Conservation (phyloP, 2,329 filamentous ascomycete species). For the Fusarium floridanum region DNA sequence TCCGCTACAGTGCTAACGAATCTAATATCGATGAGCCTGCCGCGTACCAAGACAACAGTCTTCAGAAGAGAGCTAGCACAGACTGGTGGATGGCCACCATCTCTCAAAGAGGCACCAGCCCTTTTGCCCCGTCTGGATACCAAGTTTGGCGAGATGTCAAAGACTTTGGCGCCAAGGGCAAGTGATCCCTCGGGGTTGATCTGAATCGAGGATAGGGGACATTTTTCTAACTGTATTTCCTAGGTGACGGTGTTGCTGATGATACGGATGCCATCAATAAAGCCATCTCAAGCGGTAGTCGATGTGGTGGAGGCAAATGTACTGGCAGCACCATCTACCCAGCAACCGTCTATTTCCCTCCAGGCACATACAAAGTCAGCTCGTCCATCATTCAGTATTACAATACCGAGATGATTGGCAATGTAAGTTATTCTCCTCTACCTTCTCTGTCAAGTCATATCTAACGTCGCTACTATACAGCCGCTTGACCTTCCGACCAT, state of each 20-base stretch:
- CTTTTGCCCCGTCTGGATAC: not conserved
- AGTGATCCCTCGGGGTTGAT: not conserved
- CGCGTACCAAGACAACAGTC: not conserved
- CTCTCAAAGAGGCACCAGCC: slow-evolving; percentile 6
- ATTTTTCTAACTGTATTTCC: not conserved
- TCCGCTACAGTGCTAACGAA: not conserved
- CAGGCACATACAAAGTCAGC: slow-evolving; percentile 69
- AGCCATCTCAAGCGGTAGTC: slow-evolving; percentile 55
- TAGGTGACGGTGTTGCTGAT: slow-evolving; percentile 54
- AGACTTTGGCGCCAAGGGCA: slow-evolving; percentile 52
- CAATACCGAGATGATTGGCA: slow-evolving; percentile 68
- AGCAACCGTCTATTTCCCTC: slow-evolving; percentile 48
- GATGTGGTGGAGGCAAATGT: slow-evolving; percentile 47
- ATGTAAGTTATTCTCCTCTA: slow-evolving; percentile 20
- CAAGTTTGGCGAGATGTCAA: slow-evolving; percentile 54
- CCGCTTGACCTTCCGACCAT: slow-evolving; percentile 59
- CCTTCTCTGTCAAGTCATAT: not conserved
- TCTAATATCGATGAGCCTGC: not conserved
- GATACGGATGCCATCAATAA: slow-evolving; percentile 68
- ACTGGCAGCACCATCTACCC: slow-evolving; percentile 47
- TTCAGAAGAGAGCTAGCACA: not conserved
- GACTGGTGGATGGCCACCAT: slow-evolving; percentile 15
- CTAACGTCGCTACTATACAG: not conserved
- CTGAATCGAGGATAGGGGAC: not conserved
- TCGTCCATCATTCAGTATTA: slow-evolving; percentile 72